Base-by-base conservation (phyloP, 1,284 basidiomycete genomes). In the Malassezia arunalokei region DNA sequence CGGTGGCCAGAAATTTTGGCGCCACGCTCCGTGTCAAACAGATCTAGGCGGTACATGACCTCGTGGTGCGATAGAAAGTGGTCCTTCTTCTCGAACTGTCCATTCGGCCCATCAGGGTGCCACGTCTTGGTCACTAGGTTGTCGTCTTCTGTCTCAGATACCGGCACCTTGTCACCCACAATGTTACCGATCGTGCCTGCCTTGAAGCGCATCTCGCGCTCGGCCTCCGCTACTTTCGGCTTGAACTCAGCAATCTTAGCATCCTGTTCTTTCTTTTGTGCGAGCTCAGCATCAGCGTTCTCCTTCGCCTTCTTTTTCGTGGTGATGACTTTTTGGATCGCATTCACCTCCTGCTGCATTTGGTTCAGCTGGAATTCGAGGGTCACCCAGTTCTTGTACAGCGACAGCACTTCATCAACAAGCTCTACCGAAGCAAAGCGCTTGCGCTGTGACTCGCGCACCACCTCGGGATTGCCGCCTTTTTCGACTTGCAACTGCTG, bases 11-110 rank as follows among this genome's bases (percentile, higher is more conserved):
- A 82, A 53, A 96, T 82, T 77, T 96, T 98, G 80, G 65, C 62
- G 11, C 71, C 92, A 74, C 94, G 82, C 73, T 98, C 92, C 41
- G 91, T 83, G 75, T 98, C 94, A 79, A 92, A 91, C 6, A 87
- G 87, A 68, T 95, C 90, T 32, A 98, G 77, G 43, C 90, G 82
- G 54, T 90, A 81, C 58, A 98, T 81, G 40, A 98, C 90, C 77
- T 96, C 91, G 74, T 98, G 91, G 75, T 99, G 92, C 33, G 90
- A 84, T 75, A 96, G 80, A 71, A 96, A 88, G 50, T 81, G 83
- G 7, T 75, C 74, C 57, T 76, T 76, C 67, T 79, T 79, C 66
- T 78, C 76, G 28, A 73, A 60, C 63, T 72, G 63, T 6, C 60
- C 81, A 58, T 83, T 80, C 41, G 84, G 82, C 9, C 84, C 84